phyloP scores from a whole-genome alignment of 345 rosid species.

The Dimocarpus longan region DNA sequence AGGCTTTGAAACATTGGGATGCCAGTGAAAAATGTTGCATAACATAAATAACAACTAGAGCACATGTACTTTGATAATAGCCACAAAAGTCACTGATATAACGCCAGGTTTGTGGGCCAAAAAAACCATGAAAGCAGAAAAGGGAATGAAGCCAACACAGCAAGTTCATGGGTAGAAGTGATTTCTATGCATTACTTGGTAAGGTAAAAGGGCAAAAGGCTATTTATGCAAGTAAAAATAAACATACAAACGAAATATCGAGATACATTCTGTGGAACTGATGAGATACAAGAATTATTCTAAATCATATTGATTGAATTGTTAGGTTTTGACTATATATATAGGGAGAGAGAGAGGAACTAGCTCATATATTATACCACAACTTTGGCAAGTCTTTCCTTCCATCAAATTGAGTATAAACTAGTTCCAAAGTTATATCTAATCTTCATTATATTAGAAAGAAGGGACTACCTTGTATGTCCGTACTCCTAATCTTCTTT shows the following conservation, averaged over 20 bases:
- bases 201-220: neutral
- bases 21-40: neutral
- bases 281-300: conserved; percentile 5
- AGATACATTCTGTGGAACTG: neutral
- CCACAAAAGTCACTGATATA: neutral
- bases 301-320: neutral
- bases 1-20: neutral
- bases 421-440: neutral
- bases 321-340: neutral
- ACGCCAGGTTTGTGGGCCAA: neutral
- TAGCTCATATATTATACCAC: neutral
- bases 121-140: neutral
- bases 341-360: neutral
- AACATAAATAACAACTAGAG: neutral
- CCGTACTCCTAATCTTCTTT: conserved; percentile 83
- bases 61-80: neutral
- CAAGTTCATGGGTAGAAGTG: neutral
- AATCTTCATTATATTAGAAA: neutral
- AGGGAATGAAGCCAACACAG: neutral
- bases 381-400: neutral
- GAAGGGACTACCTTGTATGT: conserved; percentile 78
- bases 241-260: neutral
- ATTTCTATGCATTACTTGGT: neutral
- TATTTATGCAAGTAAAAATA: neutral
- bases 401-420: neutral